Base-by-base conservation (phyloP, 306 rosid genomes). In the Ormosia emarginata region DNA sequence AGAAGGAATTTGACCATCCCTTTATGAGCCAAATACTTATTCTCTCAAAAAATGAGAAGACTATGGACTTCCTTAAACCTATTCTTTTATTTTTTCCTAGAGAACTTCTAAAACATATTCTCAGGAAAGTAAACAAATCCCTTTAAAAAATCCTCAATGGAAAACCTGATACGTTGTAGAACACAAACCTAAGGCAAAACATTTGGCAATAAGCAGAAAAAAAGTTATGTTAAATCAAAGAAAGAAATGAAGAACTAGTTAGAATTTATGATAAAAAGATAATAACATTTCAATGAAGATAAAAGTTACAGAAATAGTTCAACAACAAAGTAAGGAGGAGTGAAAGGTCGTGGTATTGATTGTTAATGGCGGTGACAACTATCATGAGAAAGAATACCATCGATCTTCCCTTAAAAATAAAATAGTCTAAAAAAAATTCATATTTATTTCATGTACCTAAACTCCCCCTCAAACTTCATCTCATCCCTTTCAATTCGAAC, bases 391-490 rank as follows among this genome's bases (percentile, higher is more conserved):
- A 24, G 24, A 24, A 24, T 24, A 50, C 4, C 66, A 39, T 55
- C 66, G 3, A 72, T 18, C 66, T 73, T 73, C 37, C 52, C 33
- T 55, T 11, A 4, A 56, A 56, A 39, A 73, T 6, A 6, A 73
- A 30, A 79, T 29, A 14, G 43, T 6, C 63, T 2, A 40, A 14
- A 33, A 46, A 59, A 41, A 58, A 55, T 9, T 29, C 24, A 47
- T 33, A 24, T n/a, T 40, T 4, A 39, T 81, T 50, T 43, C 67
- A 63, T 30, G 47, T 30, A 69, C 82, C 65, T 63, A 80, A 80
- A 52, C 55, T 61, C 41, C 7, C 40, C 24, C 44, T 57, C 5
- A 9, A 56, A 41, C 32, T 41, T 44, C 55, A 53, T 44, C 58
- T 65, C 6, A 57, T 13, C 68, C 57, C 30, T 44, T 77, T 64